Percentiles rank a stretch among this genome's conserved stretches.
Evolutionary conservation across 768 basidiomycete genomes (phyloP).

Genomic region (Termitomyces sp.): DNA sequence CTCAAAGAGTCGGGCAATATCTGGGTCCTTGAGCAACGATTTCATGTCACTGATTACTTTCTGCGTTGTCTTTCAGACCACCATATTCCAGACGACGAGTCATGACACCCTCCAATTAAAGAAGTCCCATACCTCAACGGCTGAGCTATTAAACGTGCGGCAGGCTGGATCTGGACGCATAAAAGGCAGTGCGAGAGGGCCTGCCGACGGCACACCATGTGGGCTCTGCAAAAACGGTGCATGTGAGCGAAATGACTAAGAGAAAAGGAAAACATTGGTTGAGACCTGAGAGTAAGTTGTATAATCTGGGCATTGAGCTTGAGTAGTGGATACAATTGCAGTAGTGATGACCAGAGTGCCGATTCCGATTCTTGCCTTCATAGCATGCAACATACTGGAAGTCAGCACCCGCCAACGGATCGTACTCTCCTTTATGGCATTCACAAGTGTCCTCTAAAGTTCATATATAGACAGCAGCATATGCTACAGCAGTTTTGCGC

Average conservation of each 20-base stretch:
- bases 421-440: slow-evolving; percentile 12
- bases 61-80: slow-evolving; percentile 28
- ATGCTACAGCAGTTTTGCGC: slow-evolving; percentile 7
- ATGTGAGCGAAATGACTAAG: neutral
- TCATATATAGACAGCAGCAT: slow-evolving; percentile 16
- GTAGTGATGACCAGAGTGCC: slow-evolving; percentile 20
- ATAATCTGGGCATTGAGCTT: slow-evolving; percentile 58
- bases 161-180: slow-evolving; percentile 71
- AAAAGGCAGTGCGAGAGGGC: slow-evolving; percentile 60
- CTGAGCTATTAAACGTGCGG: slow-evolving; percentile 71
- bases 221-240: slow-evolving; percentile 35
- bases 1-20: slow-evolving; percentile 74
- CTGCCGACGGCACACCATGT: slow-evolving; percentile 57
- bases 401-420: neutral
- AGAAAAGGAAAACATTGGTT: neutral
- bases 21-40: slow-evolving; percentile 66
- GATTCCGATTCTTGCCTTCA: slow-evolving; percentile 21
- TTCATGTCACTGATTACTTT: slow-evolving; percentile 77
- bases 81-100: neutral
- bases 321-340: slow-evolving; percentile 20
- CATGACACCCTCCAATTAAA: too few relatives aligned
- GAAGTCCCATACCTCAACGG: slow-evolving; percentile 55
- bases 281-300: slow-evolving; percentile 52
- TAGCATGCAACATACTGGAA: slow-evolving; percentile 4
- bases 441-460: slow-evolving; percentile 6